A percentile compares a stretch with the other conserved stretches of the same genome.
These are phyloP conservation scores for Perilla frutescens DNA, from an alignment of 257 asterid species.

Conservation along the genomic window DNA sequence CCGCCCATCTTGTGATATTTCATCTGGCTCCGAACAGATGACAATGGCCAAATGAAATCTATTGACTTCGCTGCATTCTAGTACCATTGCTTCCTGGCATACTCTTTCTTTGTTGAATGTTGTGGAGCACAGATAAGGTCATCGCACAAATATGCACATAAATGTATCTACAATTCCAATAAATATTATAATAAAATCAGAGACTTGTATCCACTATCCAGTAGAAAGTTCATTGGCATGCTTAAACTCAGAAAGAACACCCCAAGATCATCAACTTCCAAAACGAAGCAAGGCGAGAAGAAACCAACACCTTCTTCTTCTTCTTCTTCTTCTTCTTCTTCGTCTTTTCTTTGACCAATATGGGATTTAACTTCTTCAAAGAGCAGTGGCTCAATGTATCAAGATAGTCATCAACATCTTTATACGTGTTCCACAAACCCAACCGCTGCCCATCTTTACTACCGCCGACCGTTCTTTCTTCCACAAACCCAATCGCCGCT, in stretches of 20 bases:
- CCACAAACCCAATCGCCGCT: too few relatives aligned
- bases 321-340: too few relatives aligned
- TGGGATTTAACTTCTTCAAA: too few relatives aligned
- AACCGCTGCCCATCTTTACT: too few relatives aligned
- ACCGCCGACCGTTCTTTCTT: too few relatives aligned
- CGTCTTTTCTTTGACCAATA: too few relatives aligned
- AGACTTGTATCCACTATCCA: background rate
- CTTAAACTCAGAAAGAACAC: background rate
- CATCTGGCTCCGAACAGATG: conserved; percentile 46
- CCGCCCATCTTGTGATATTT: conserved; percentile 60
- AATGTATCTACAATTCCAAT: background rate
- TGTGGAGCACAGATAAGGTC: conserved; percentile 9
- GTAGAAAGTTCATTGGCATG: background rate
- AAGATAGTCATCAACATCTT: too few relatives aligned
- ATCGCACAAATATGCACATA: conserved; percentile 8
- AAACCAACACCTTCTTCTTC: too few relatives aligned
- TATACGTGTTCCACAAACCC: too few relatives aligned
- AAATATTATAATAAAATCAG: conserved; percentile 3
- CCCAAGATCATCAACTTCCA: background rate
- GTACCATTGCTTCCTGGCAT: conserved; percentile 23
- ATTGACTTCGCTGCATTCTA: conserved; percentile 70
- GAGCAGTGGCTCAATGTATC: too few relatives aligned
- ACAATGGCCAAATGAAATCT: conserved; percentile 75
- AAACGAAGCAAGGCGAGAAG: too few relatives aligned
- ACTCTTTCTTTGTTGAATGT: conserved; percentile 46